Base-by-base conservation (phyloP, 331 rosid species). In the Cydonia oblonga region DNA sequence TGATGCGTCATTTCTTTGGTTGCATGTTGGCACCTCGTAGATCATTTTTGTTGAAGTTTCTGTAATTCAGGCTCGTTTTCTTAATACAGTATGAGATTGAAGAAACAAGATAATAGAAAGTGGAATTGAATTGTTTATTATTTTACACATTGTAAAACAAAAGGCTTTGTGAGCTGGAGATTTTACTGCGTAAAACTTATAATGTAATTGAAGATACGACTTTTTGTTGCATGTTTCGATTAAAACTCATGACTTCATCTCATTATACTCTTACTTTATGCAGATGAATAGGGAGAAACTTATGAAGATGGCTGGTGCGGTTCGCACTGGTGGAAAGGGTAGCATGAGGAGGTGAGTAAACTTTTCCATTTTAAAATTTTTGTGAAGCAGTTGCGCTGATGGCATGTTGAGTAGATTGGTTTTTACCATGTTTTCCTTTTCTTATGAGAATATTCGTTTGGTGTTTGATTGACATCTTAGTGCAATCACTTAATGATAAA, bases 251-350 rank as follows among this genome's bases (percentile, higher is more conserved):
- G 69, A 56, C 49, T 70, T 18, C n/a, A 44, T 26, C 66, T 58
- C 5, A 20, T 2, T 51, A 3, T 53, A 23, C 60, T 20, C 29
- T 2, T 22, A 49, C 54, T 9, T 66, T 64, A 25, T 28, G 8
- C 86, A 90, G 97, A 90, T 90, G 97, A 83, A 91, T 87, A 24
- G 84, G 75, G 97, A 91, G 68, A 91, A 67, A 75, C 90, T 91
- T 64, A 88, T 80, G 87, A 88, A 87, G 87, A 91, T 91, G 97
- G 97, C 96, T 1, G 86, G 97, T 84, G 90, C 97, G 0, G 97
- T 91, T 30, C 84, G 97, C 78, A 91, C 97, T 10, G 97, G 97
- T 68, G 97, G 97, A 72, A 91, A 91, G 83, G 97, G 97, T 75
- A 91, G 96, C 35, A 7, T 91, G 83, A 86, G 97, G 80, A 91